Evolutionary conservation across 2,329 filamentous ascomycete species (phyloP), one percentile per base, ranked within the genome.

Genomic region (Fusarium haematococcum): DNA sequence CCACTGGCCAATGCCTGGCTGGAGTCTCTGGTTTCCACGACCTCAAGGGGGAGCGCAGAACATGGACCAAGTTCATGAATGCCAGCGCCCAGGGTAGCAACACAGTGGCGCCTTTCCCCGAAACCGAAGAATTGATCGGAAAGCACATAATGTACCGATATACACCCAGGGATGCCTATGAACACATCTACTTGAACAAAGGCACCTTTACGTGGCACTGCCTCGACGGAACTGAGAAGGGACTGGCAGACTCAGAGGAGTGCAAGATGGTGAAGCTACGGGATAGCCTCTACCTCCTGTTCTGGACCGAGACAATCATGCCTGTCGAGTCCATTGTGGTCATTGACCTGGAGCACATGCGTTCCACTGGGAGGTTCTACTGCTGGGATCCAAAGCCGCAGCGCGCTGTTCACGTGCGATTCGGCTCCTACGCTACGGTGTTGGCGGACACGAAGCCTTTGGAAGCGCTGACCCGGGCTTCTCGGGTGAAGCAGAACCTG

Each of bases 261-360:
- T 74, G 67, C 45, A 62, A 64, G n/a, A 66, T 70, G 60, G n/a
- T 74, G 2, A 74, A 74, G n/a, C 5, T 74, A 1, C n/a, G 57
- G 1, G 61, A 69, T 2, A 39, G 37, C 18, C 23, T 74, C n/a
- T 74, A 66, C 16, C 59, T 74, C 1, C 52, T 74, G 20, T 74
- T 74, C 20, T 74, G 71, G 71, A 74, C 70, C 0, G 71, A 74
- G 32, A 74, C 70, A 0, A 20, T 74, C 14, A 70, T 74, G 71
- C 71, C 71, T 1, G 71, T 74, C 3, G 71, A 74, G 25, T 65
- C 66, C 0, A 37, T 74, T 9, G 61, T 74, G 4, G 64, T 71
- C 6, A 27, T 74, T 2, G 71, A 74, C 32, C 25, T 74, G 52
- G 68, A 71, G 32, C 23, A 65, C 8, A 74, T 74, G 68, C 65